A percentile compares a stretch with the other conserved stretches of the same genome.
These are phyloP conservation scores for Geosmithia flava DNA, from an alignment of 2,329 filamentous ascomycete genomes.

Conservation along the genomic window DNA sequence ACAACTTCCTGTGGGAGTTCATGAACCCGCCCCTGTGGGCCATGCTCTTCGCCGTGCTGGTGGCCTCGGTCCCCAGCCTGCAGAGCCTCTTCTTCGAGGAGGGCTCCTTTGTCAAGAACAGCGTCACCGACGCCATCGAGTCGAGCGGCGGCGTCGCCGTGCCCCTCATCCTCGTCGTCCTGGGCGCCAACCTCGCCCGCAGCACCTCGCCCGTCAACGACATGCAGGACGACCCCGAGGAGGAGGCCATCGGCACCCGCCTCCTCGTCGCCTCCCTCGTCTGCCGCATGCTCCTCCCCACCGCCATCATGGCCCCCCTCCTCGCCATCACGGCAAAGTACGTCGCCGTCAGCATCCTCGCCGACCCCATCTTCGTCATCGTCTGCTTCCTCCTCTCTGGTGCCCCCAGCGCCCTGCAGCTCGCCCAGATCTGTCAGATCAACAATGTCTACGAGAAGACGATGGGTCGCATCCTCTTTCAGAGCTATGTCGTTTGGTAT, in stretches of 20 bases:
- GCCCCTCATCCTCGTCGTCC: slow-evolving; percentile 85
- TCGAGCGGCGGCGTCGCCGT: slow-evolving; percentile 88
- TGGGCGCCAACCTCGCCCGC: slow-evolving; percentile 86
- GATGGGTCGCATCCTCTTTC: slow-evolving; percentile 42
- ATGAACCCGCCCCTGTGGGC: slow-evolving; percentile 95
- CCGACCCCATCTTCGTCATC: slow-evolving; percentile 95
- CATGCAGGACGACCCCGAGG: slow-evolving; percentile 54
- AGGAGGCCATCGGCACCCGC: slow-evolving; percentile 55
- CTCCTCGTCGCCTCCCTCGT: slow-evolving; percentile 77
- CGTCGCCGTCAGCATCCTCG: slow-evolving; percentile 83
- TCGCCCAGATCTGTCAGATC: slow-evolving; percentile 97
- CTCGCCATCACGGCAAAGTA: slow-evolving; percentile 82
- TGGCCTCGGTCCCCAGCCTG: slow-evolving; percentile 74
- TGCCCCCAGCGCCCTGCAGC: slow-evolving; percentile 82
- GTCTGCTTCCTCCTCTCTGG: slow-evolving; percentile 95
- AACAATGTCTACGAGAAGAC: slow-evolving; percentile 92
- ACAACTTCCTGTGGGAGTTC: slow-evolving; percentile 64
- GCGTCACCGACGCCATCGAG: slow-evolving; percentile 73
- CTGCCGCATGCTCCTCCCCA: slow-evolving; percentile 86
- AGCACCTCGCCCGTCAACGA: slow-evolving; percentile 67
- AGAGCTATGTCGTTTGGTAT: slow-evolving; percentile 78
- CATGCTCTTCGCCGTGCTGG: slow-evolving; percentile 72
- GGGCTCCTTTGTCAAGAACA: slow-evolving; percentile 85
- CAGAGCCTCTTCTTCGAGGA: slow-evolving; percentile 80
- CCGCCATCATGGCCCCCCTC: slow-evolving; percentile 81